Conservation (phyloP, 1,284 basidiomycete species). For the Gymnopus androsaceus region DNA sequence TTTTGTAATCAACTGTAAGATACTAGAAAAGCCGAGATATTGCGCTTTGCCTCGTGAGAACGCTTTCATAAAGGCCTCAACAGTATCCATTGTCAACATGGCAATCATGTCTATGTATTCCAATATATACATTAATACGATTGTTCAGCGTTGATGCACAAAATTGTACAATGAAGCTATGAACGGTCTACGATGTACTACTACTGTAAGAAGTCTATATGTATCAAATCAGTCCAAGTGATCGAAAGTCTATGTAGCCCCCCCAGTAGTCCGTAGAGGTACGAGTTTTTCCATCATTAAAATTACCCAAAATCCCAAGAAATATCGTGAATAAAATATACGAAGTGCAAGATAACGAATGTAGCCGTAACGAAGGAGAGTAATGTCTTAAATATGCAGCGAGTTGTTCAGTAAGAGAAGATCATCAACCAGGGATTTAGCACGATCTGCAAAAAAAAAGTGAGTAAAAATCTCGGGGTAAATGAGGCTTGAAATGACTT, state of each 20-base stretch:
- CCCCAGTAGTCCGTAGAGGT: not conserved
- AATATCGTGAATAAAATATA: not conserved
- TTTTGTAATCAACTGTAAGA: no score
- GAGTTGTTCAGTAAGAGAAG: conserved; percentile 7
- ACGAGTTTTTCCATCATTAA: conserved; percentile 1
- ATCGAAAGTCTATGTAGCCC: not conserved
- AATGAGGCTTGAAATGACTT: not conserved
- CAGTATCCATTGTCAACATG: no score
- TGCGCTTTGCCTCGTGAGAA: no score
- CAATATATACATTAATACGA: no score
- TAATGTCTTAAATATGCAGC: not conserved
- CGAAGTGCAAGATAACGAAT: not conserved
- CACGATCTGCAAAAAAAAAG: not conserved
- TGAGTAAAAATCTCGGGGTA: not conserved
- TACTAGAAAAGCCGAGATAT: no score
- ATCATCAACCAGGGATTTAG: conserved; percentile 15
- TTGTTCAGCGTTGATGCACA: no score
- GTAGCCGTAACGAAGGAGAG: not conserved
- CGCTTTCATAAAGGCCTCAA: no score
- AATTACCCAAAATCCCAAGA: not conserved
- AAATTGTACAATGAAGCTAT: no score
- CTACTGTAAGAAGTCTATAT: no score
- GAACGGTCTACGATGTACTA: no score
- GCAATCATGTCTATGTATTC: no score
- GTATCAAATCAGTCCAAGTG: no score